Evolutionary conservation across 805 yeast genomes (phyloP).

Genomic region (Yarrowia sp.): DNA sequence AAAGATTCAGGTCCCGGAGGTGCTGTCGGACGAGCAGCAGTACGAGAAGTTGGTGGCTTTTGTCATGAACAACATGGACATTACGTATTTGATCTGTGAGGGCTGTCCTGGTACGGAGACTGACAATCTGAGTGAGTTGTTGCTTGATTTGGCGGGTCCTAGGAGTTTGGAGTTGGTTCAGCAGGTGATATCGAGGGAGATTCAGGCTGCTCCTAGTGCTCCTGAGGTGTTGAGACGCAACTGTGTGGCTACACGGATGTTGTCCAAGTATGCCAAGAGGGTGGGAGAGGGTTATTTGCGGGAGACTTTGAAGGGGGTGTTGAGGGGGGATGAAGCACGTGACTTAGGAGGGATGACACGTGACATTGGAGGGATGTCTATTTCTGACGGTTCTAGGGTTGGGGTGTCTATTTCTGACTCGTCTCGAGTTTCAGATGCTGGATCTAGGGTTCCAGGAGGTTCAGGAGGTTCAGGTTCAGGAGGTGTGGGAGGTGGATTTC

Average conservation of each 20-base stretch:
- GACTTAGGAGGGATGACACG: not conserved
- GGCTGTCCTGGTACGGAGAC: slow-evolving; percentile 67
- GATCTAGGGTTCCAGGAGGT: not conserved
- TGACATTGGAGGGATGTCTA: not conserved
- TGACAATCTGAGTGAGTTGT: slow-evolving; percentile 63
- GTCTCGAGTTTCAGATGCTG: not conserved
- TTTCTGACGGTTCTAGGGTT: not conserved
- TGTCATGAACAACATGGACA: slow-evolving; percentile 32
- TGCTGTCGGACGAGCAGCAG: slow-evolving; percentile 28
- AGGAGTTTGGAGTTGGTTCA: slow-evolving; percentile 44
- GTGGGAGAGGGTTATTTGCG: slow-evolving; percentile 60
- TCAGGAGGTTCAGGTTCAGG: not conserved
- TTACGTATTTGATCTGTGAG: slow-evolving; percentile 53
- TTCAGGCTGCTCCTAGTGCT: slow-evolving; percentile 54
- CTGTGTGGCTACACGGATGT: slow-evolving; percentile 73
- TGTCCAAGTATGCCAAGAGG: slow-evolving; percentile 66
- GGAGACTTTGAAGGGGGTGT: slow-evolving; percentile 53
- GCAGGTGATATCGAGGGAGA: slow-evolving; percentile 59
- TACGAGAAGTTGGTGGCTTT: slow-evolving; percentile 32
- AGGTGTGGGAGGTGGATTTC: not conserved
- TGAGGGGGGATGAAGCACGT: slow-evolving; percentile 42
- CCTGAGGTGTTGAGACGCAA: slow-evolving; percentile 77
- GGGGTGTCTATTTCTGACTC: not conserved
- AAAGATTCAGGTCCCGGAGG: slow-evolving; percentile 36
- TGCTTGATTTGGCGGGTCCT: slow-evolving; percentile 52